Conservation (phyloP, 164 flowering plant genomes). For the Stephania yunnanensis region DNA sequence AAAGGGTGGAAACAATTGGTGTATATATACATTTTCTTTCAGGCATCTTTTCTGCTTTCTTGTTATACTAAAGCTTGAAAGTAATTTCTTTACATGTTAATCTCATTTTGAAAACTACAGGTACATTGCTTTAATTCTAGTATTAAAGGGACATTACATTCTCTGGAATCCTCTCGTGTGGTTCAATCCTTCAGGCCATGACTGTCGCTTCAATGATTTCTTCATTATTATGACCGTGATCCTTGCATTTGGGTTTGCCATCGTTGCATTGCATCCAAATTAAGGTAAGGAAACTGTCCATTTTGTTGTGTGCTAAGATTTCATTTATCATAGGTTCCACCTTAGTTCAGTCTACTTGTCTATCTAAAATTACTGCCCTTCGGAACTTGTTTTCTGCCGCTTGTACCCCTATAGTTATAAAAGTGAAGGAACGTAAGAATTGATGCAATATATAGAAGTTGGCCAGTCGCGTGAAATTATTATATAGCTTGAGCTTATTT, state of each 20-base stretch:
- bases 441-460: background rate
- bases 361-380: background rate
- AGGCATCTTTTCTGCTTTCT: too few relatives aligned
- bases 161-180: conserved; percentile 73
- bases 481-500: background rate
- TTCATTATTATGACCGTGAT: conserved; percentile 87
- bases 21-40: background rate
- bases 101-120: conserved; percentile 28
- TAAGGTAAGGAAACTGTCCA: conserved; percentile 24
- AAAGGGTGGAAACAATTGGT: conserved; percentile 55
- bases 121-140: conserved; percentile 72
- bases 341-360: background rate
- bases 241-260: conserved; percentile 63
- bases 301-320: background rate
- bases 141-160: conserved; percentile 62
- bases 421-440: background rate
- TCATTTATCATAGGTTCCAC: background rate
- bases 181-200: conserved; percentile 95
- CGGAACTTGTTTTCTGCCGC: background rate
- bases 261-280: conserved; percentile 75
- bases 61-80: too few relatives aligned
- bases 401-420: background rate
- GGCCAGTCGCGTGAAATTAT: background rate
- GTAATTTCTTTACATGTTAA: conserved; percentile 12
- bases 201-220: conserved; percentile 86